phyloP scores from a whole-genome alignment of 1,284 basidiomycete species.

The Malassezia dermatis region DNA sequence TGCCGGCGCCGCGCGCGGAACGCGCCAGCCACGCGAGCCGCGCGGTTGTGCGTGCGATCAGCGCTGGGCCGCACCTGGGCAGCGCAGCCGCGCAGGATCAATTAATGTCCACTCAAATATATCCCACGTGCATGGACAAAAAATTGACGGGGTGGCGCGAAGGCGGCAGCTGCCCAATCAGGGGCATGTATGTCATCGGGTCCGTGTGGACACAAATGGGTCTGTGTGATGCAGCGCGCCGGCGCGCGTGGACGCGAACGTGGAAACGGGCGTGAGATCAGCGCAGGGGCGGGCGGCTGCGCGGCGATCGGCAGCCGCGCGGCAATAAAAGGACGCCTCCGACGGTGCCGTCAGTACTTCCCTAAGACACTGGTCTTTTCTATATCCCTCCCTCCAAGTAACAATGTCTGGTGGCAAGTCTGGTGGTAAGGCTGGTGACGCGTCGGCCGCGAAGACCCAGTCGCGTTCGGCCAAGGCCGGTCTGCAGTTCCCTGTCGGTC shows the following conservation, averaged over 20 bases:
- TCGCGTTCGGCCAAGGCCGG: slow-evolving; percentile 64
- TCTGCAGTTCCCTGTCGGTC: slow-evolving; percentile 71
- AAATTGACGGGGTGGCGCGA: background rate
- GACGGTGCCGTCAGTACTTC: background rate
- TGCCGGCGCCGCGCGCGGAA: background rate
- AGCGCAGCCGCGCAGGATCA: slow-evolving; percentile 6
- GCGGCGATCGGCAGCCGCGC: background rate
- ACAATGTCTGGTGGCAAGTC: slow-evolving; percentile 51
- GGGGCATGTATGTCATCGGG: background rate
- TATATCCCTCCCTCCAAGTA: slow-evolving; percentile 15
- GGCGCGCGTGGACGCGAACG: background rate
- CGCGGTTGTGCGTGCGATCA: background rate
- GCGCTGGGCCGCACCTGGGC: background rate
- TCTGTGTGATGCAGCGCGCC: background rate
- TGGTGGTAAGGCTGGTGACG: slow-evolving; percentile 48
- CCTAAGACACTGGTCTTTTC: slow-evolving; percentile 12
- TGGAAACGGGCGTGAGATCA: background rate
- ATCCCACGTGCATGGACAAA: slow-evolving; percentile 2
- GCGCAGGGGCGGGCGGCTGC: background rate
- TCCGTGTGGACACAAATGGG: slow-evolving; percentile 1
- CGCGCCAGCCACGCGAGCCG: slow-evolving; percentile 5
- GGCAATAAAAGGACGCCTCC: slow-evolving; percentile 15
- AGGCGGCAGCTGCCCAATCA: background rate
- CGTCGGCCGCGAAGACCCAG: slow-evolving; percentile 51
- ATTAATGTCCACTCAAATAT: background rate